These are phyloP conservation scores for Cytospora piceae DNA, from an alignment of 2,329 filamentous ascomycete genomes.

Conservation along the genomic window DNA sequence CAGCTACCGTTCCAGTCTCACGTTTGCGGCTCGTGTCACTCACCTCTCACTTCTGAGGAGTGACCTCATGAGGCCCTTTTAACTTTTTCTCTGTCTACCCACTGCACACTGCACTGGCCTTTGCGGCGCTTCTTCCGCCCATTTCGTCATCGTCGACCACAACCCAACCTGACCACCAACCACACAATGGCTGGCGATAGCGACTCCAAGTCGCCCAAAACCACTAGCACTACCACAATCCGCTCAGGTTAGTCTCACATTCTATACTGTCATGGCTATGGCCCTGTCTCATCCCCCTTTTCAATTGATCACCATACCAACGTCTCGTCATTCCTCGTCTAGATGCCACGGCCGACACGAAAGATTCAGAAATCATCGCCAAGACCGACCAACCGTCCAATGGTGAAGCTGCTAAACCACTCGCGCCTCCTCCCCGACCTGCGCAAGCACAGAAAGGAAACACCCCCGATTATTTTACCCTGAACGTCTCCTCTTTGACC, in stretches of 20 bases:
- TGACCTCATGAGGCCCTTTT: slow-evolving; percentile 30
- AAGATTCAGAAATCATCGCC: slow-evolving; percentile 46
- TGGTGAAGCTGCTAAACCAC: slow-evolving; percentile 64
- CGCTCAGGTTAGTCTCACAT: slow-evolving; percentile 29
- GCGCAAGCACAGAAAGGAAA: slow-evolving; percentile 48
- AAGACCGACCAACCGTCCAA: slow-evolving; percentile 57
- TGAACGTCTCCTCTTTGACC: slow-evolving; percentile 62
- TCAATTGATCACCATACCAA: slow-evolving; percentile 24
- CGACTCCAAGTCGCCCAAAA: slow-evolving; percentile 55
- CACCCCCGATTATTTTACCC: slow-evolving; percentile 72
- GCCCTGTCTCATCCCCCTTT: background rate
- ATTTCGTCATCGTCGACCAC: slow-evolving; percentile 44
- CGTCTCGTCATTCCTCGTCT: slow-evolving; percentile 33
- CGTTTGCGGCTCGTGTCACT: slow-evolving; percentile 20
- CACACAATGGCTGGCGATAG: slow-evolving; percentile 35
- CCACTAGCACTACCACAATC: slow-evolving; percentile 38
- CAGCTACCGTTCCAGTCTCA: slow-evolving; percentile 5
- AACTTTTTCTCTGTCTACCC: slow-evolving; percentile 25
- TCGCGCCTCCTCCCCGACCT: slow-evolving; percentile 72
- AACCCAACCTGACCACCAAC: slow-evolving; percentile 1
- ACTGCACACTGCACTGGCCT: slow-evolving; percentile 6
- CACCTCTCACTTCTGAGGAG: slow-evolving; percentile 13
- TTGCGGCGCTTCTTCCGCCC: slow-evolving; percentile 19
- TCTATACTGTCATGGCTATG: slow-evolving; percentile 2
- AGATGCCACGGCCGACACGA: slow-evolving; percentile 52